These are phyloP conservation scores for Viridothelium virens DNA, from an alignment of 495 filamentous ascomycete genomes.

Conservation along the genomic window DNA sequence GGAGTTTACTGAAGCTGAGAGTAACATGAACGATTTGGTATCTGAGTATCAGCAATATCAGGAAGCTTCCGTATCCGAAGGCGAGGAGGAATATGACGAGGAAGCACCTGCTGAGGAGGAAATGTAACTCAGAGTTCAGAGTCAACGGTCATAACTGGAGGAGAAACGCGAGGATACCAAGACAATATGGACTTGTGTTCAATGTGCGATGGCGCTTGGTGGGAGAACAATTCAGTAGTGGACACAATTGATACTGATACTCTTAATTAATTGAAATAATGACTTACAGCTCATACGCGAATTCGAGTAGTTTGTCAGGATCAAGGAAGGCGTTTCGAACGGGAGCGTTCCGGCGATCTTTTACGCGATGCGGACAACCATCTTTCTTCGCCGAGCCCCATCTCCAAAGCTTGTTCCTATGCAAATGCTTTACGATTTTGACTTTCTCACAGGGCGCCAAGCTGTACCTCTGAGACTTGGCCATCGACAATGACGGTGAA, in stretches of 20 bases:
- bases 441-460: too few relatives aligned
- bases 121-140: constrained; percentile 31
- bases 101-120: constrained; percentile 45
- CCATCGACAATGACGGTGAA: neutral
- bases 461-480: too few relatives aligned
- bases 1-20: constrained; percentile 99
- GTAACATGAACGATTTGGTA: constrained; percentile 99
- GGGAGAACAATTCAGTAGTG: neutral
- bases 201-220: neutral
- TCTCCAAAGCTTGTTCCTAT: too few relatives aligned
- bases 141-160: neutral
- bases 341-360: neutral
- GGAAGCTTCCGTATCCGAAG: constrained; percentile 80
- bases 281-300: neutral
- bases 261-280: neutral
- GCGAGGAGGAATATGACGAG: constrained; percentile 61
- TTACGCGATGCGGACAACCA: neutral
- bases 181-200: neutral
- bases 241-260: neutral
- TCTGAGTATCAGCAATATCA: constrained; percentile 99
- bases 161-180: constrained; percentile 1
- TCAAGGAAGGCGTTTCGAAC: neutral
- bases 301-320: neutral
- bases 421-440: too few relatives aligned
- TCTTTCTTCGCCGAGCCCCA: neutral